Evolutionary conservation across 1,139 yeast genomes (phyloP), one percentile per base, ranked within the genome.

Genomic region (Hanseniaspora sp.): DNA sequence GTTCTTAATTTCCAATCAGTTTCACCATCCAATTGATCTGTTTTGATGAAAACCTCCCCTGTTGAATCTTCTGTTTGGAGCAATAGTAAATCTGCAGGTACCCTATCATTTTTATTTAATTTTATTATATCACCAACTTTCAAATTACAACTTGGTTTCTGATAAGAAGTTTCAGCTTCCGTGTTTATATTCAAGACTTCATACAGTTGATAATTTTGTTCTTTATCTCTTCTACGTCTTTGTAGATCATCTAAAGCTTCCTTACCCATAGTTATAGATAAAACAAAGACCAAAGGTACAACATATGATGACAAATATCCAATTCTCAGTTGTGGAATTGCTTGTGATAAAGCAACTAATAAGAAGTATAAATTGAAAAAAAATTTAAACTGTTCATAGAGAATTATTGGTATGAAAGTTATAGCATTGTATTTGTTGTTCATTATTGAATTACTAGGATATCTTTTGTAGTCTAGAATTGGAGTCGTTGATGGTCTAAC

Each of bases 1-100:
- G 86, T 72, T 61, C 96, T 74, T 56, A 94, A 73, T 67, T 94
- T 94, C 99, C 99, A 94, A 69, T 94, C 99, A 9, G 99, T 94
- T 67, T 94, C 99, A 62, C 99, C 99, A 67, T 94, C 99, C 54
- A 94, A 73, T 68, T 94, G 99, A 71, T 94, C 99, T 0, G 99
- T 94, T 63, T 95, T 85, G 59, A 94, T 86, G 64, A 94, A 94
- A 1, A 92, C 79, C 66, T 92, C 99, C 6, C 97, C 98, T 8
- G 77, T 75, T 1, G 74, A 65, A 63, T 90, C 96, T 51, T 90
- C 82, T 0, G 96, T 82, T 64, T 87, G 95, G 46, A 94, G 70
- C 39, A 94, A 69, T 2, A 94, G 72, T 80, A 88, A 75, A 66
- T 94, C 98, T 0, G 98, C 97, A 0, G 99, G 99, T 0, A 92